phyloP scores from a whole-genome alignment of 106 monocot genomes.

The Dendrobium chrysotoxum region DNA sequence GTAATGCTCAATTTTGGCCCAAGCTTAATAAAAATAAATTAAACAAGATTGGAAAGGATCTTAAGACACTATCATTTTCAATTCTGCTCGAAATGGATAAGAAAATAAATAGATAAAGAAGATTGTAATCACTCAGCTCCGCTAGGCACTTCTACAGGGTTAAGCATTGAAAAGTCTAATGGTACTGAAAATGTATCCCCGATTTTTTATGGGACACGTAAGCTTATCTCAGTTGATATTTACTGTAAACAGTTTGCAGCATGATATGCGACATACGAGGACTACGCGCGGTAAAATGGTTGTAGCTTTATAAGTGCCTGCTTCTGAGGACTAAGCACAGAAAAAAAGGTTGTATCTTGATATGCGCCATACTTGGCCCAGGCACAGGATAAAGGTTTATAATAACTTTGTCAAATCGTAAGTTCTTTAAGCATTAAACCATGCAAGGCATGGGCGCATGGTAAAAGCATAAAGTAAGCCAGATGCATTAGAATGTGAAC shows the following conservation, averaged over 20 bases:
- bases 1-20: background rate
- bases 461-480: too few species aligned
- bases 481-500: too few species aligned
- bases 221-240: background rate
- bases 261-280: background rate
- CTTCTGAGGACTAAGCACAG: background rate
- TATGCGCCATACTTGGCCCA: background rate
- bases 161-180: too few species aligned
- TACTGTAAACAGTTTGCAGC: background rate
- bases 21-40: background rate
- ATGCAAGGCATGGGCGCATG: too few species aligned
- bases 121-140: background rate
- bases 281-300: background rate
- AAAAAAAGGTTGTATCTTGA: background rate
- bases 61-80: background rate
- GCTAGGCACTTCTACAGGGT: background rate
- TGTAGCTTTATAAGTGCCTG: background rate
- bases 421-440: too few species aligned
- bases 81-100: background rate
- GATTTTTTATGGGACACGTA: too few species aligned
- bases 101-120: background rate
- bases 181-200: too few species aligned
- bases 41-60: background rate
- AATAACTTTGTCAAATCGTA: too few species aligned
- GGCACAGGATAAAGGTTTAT: too few species aligned